Evolutionary conservation across 352 stramenopile species (phyloP), one percentile per base, ranked within the genome.

Genomic region (Pilasporangium apinafurcum): DNA sequence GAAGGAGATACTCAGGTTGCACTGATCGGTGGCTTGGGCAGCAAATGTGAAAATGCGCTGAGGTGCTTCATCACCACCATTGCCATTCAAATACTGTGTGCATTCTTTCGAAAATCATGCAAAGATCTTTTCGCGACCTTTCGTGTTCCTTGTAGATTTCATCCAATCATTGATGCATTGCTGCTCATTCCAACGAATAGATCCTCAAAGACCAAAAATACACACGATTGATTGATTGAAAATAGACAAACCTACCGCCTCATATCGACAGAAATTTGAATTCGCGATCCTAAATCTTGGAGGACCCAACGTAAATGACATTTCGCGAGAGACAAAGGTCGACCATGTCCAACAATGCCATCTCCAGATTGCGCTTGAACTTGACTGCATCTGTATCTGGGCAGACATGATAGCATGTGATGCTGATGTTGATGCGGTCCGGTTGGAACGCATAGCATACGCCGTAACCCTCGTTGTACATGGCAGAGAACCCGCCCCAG

Each of bases 401-500:
- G 54, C 60, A 85, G 38, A 65, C 92, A 52, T 90, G 77, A 51
- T 97, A 92, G 34, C 76, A 78, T 22, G 93, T 95, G 44, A 99
- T 93, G 54, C 88, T 98, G 64, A 98, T 95, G 57, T 97, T 93
- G 60, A 98, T 96, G 51, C 79, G 78, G 36, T 96, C 82, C 5
- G 91, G 81, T 62, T 98, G 92, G 30, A 98, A 79, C 6, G 89
- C 94, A 66, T 99, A 98, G 53, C 88, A 96, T 26, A 98, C 74
- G 27, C 95, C 95, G 44, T 98, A 94, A 42, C 96, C 95, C 50
- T 98, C 90, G 34, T 86, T 86, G 61, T 89, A 91, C 83, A 95
- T 93, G 49, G 94, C 90, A 22, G 96, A 96, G 55, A 98, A 97
- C 63, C 97, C 95, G 26, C 95, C 96, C 83, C 94, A 98, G 27